A percentile compares a stretch with the other conserved stretches of the same genome.
Conservation (phyloP, 1,139 yeast species). For the Diutina neorugosa region DNA sequence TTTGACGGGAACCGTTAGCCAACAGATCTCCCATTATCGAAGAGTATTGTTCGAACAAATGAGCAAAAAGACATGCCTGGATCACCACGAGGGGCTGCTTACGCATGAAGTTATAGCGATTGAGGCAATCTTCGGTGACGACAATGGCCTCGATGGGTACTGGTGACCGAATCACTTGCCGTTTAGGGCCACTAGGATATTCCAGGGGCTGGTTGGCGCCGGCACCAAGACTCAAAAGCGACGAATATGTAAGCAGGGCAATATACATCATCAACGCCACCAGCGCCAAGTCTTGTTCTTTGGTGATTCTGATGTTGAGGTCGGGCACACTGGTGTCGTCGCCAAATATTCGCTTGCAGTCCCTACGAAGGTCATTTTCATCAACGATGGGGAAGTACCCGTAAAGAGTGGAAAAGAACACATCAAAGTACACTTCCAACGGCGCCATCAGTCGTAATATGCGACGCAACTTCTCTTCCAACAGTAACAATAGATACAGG, state of each 20-base stretch:
- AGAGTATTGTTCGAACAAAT: background rate
- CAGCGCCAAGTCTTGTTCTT: background rate
- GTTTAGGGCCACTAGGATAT: background rate
- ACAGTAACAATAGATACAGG: background rate
- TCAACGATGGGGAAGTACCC: conserved; percentile 1
- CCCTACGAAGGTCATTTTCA: background rate
- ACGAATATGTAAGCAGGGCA: background rate
- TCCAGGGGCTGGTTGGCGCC: background rate
- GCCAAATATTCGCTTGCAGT: background rate
- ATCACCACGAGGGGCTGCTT: background rate
- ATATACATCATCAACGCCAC: background rate
- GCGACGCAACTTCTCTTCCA: background rate
- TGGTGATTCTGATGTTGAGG: background rate
- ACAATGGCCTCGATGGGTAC: background rate
- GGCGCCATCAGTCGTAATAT: background rate
- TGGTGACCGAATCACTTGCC: background rate
- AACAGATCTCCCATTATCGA: background rate
- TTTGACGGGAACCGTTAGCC: background rate
- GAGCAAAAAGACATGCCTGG: background rate
- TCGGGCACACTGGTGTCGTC: background rate
- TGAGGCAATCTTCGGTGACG: background rate
- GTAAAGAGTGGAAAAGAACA: background rate
- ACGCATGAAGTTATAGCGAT: background rate
- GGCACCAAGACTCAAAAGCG: background rate
- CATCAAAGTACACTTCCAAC: background rate